A percentile compares a stretch with the other conserved stretches of the same genome.
These are phyloP conservation scores for Carpinus fangiana DNA, from an alignment of 306 rosid genomes.

Conservation along the genomic window DNA sequence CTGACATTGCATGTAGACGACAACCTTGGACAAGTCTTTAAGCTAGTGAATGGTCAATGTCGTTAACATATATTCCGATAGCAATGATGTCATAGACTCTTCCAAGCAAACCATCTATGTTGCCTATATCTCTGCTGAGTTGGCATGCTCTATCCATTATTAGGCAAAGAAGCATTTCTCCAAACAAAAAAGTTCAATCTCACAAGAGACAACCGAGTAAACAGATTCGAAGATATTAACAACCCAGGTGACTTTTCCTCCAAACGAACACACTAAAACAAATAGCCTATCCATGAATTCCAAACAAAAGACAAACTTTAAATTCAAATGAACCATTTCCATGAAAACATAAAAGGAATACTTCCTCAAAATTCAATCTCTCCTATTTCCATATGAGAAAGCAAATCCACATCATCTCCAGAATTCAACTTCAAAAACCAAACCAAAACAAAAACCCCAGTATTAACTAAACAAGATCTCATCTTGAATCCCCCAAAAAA, in stretches of 20 bases:
- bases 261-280: neutral
- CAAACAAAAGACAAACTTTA: neutral
- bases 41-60: neutral
- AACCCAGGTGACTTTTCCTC: neutral
- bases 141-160: too few relatives aligned
- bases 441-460: too few relatives aligned
- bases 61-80: neutral
- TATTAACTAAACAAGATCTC: too few relatives aligned
- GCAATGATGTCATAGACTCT: neutral
- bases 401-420: conserved; percentile 9
- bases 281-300: neutral
- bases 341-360: neutral
- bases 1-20: neutral
- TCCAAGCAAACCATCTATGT: neutral
- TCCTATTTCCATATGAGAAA: conserved; percentile 10
- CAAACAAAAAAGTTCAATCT: neutral
- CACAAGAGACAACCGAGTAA: neutral
- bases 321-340: conserved; percentile 11
- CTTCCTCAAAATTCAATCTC: neutral
- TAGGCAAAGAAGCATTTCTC: too few relatives aligned
- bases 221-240: too few relatives aligned
- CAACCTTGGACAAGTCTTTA: neutral
- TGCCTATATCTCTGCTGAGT: too few relatives aligned
- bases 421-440: too few relatives aligned
- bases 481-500: neutral